Evolutionary conservation across 2,329 filamentous ascomycete species (phyloP).

Genomic region (Paraconiothyrium brasiliense): DNA sequence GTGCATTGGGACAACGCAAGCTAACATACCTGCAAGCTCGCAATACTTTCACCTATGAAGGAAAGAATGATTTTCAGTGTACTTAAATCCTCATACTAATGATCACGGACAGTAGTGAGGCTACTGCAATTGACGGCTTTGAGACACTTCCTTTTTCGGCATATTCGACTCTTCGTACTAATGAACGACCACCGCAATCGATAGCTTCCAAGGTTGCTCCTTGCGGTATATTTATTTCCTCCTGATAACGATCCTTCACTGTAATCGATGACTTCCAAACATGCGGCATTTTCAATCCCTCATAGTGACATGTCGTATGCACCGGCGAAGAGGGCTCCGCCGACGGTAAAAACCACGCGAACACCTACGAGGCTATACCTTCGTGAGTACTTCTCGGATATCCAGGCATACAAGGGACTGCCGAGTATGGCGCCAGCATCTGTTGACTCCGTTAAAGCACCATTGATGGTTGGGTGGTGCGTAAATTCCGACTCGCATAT

Average conservation of each 20-base stretch:
- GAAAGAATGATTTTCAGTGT: slow-evolving; percentile 38
- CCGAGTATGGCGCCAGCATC: slow-evolving; percentile 49
- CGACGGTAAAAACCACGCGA: slow-evolving; percentile 47
- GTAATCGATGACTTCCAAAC: too few relatives aligned
- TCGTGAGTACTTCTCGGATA: slow-evolving; percentile 50
- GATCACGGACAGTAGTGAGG: too few relatives aligned
- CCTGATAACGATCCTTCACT: too few relatives aligned
- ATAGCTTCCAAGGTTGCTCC: too few relatives aligned
- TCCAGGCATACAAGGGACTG: slow-evolving; percentile 54
- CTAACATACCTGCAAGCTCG: slow-evolving; percentile 50
- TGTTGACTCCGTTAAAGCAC: slow-evolving; percentile 58
- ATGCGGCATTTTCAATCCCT: too few relatives aligned
- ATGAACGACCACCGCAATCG: too few relatives aligned
- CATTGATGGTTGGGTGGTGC: slow-evolving; percentile 55
- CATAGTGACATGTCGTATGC: slow-evolving; percentile 36
- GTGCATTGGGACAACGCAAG: slow-evolving; percentile 46
- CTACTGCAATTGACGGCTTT: too few relatives aligned
- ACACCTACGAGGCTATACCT: slow-evolving; percentile 52
- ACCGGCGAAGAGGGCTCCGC: slow-evolving; percentile 52
- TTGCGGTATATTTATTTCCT: too few relatives aligned
- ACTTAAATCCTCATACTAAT: too few relatives aligned
- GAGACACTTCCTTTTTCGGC: too few relatives aligned
- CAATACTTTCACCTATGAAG: slow-evolving; percentile 50
- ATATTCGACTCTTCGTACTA: too few relatives aligned
- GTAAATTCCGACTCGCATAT: slow-evolving; percentile 38